A percentile compares a stretch with the other conserved stretches of the same genome.
Conservation (phyloP, 495 filamentous ascomycete species). For the Talaromyces liani region DNA sequence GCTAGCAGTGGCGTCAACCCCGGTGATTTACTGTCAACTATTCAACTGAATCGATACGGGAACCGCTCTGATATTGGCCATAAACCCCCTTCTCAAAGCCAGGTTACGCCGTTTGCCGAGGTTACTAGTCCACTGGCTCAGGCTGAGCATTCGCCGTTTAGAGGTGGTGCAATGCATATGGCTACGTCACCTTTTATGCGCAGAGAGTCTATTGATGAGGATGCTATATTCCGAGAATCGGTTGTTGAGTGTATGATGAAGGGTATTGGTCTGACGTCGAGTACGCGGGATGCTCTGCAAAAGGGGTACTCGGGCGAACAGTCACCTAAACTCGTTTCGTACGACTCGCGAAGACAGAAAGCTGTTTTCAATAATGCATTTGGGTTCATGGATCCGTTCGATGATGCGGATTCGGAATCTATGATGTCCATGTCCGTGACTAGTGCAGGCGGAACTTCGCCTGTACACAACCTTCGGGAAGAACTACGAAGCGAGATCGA, state of each 20-base stretch:
- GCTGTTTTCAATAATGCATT: constrained; percentile 86
- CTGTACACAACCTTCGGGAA: constrained; percentile 50
- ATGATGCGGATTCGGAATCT: constrained; percentile 87
- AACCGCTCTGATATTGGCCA: constrained; percentile 11
- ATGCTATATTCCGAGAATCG: constrained; percentile 77
- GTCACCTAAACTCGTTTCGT: constrained; percentile 78
- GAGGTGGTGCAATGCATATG: constrained; percentile 28
- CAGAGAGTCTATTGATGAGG: constrained; percentile 75
- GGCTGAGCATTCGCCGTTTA: constrained; percentile 48
- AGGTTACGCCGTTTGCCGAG: constrained; percentile 2
- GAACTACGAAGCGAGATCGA: constrained; percentile 91
- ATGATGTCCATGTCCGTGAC: constrained; percentile 60
- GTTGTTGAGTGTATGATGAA: constrained; percentile 95
- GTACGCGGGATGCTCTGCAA: constrained; percentile 50
- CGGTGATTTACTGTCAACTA: constrained; percentile 74
- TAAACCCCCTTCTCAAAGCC: constrained; percentile 3
- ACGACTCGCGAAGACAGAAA: constrained; percentile 77
- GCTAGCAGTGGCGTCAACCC: constrained; percentile 48
- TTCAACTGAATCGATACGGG: constrained; percentile 61
- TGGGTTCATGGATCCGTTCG: constrained; percentile 88
- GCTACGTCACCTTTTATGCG: constrained; percentile 47
- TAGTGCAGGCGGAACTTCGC: constrained; percentile 44
- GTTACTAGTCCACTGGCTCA: constrained; percentile 51
- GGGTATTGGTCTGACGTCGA: constrained; percentile 70
- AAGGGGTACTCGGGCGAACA: constrained; percentile 65